Percentiles rank a stretch among this genome's conserved stretches.
These are phyloP conservation scores for Biscogniauxia marginata DNA, from an alignment of 2,329 filamentous ascomycete genomes.

Conservation along the genomic window DNA sequence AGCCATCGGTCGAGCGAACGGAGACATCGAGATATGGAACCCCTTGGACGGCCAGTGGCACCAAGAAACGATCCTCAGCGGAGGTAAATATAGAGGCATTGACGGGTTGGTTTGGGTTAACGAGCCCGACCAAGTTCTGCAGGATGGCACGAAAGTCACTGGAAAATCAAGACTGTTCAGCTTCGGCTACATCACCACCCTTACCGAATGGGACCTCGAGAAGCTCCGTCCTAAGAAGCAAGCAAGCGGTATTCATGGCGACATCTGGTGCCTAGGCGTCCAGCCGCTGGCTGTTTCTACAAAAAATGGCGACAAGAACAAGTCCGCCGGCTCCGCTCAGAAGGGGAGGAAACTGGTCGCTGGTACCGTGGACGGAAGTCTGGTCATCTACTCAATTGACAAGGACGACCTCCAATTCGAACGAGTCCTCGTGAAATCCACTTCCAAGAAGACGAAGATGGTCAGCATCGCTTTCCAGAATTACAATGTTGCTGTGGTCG, in stretches of 20 bases:
- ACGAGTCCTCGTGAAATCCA: conserved; percentile 70
- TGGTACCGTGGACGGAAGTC: conserved; percentile 87
- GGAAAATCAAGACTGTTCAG: conserved; percentile 89
- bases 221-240: conserved; percentile 75
- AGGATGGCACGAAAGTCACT: conserved; percentile 58
- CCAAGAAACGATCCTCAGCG: conserved; percentile 82
- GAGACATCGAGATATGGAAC: conserved; percentile 98
- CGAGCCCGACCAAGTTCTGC: conserved; percentile 71
- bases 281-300: conserved; percentile 57
- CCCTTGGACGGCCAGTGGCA: conserved; percentile 79
- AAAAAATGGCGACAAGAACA: conserved; percentile 22
- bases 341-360: conserved; percentile 65
- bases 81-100: conserved; percentile 81
- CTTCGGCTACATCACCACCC: conserved; percentile 86
- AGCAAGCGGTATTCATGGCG: conserved; percentile 88
- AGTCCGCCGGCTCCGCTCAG: conserved; percentile 31
- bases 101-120: conserved; percentile 92
- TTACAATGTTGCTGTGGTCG: conserved; percentile 77
- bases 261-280: conserved; percentile 93
- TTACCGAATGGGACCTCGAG: conserved; percentile 93
- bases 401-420: conserved; percentile 82
- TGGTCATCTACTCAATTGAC: conserved; percentile 83
- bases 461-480: conserved; percentile 90
- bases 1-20: conserved; percentile 88
- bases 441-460: conserved; percentile 82